phyloP scores from a whole-genome alignment of 441 rosid species.

The Jatropha multifida region DNA sequence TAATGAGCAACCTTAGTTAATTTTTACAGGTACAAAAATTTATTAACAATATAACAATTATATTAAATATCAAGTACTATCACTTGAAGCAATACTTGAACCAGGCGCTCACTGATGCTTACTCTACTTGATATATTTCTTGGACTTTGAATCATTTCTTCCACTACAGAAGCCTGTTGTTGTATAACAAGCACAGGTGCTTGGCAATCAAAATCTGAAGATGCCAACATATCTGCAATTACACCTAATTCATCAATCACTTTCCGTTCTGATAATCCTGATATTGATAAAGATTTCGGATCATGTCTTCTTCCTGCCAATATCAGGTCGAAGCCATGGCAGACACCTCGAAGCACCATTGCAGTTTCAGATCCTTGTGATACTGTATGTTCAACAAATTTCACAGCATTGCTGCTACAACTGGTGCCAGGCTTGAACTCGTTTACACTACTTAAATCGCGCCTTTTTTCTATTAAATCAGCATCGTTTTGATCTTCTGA shows the following conservation, averaged over 20 bases:
- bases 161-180: conserved; percentile 41
- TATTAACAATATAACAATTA: too few species aligned
- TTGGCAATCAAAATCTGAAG: conserved; percentile 47
- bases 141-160: conserved; percentile 19
- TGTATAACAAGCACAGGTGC: conserved; percentile 59
- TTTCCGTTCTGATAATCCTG: conserved; percentile 65
- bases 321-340: conserved; percentile 50
- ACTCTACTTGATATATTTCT: neutral
- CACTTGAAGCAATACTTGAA: neutral
- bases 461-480: conserved; percentile 34
- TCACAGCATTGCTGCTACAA: conserved; percentile 10
- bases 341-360: conserved; percentile 37
- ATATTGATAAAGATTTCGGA: conserved; percentile 37
- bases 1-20: neutral
- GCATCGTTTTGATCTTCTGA: conserved; percentile 37
- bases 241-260: conserved; percentile 69
- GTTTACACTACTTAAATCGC: conserved; percentile 31
- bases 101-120: neutral
- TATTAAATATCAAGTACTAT: neutral
- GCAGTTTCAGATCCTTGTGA: conserved; percentile 44
- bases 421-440: conserved; percentile 26
- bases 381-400: conserved; percentile 47
- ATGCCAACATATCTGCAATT: conserved; percentile 64
- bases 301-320: conserved; percentile 55
- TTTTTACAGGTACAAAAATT: neutral